Base-by-base conservation (phyloP, 2,329 filamentous ascomycete species). In the Fusarium sp. region DNA sequence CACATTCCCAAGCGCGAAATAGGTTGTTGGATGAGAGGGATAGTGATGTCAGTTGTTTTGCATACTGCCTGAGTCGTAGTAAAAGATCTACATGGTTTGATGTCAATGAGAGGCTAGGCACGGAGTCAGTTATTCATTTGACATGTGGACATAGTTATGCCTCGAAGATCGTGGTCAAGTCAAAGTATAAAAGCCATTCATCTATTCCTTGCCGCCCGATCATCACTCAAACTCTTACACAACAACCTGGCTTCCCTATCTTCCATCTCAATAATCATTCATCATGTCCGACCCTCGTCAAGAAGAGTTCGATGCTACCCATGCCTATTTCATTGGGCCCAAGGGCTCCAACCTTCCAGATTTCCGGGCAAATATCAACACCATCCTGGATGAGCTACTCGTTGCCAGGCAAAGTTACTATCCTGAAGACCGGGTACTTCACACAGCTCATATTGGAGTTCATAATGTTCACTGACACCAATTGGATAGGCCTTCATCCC, bases 291-390 rank as follows among this genome's bases (percentile, higher is more conserved):
- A 69, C 14, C 18, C 37, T 37, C 71, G 75, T 16, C 11, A 54
- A 8, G 65, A 77, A 4, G 75, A 77, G 61, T 77, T 74, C 8
- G 67, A 77, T 66, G 75, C 67, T 1, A 50, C 64, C 4, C 82
- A 81, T 10, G 83, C 84, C 7, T 84, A 84, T 72, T 86, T 86
- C 73, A 82, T 86, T 24, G 84, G 85, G 0, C 84, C 84, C 4
- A 82, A 83, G 41, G 84, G 83, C 18, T 79, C 84, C 52, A 86
- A 86, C 64, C 72, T 85, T n/a, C 72, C 78, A 0, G 82, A 81
- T 54, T 85, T 86, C 59, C 80, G 80, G 64, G 76, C 82, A 5
- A 83, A 84, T 60, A 83, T 86, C 54, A 74, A 80, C 29, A 80
- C 78, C 5, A 84, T 86, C 9, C 81, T 86, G 3, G 80, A 85